A percentile compares a stretch with the other conserved stretches of the same genome.
Evolutionary conservation across 495 filamentous ascomycete genomes (phyloP).

Genomic region (Chaetomidium leptoderma): DNA sequence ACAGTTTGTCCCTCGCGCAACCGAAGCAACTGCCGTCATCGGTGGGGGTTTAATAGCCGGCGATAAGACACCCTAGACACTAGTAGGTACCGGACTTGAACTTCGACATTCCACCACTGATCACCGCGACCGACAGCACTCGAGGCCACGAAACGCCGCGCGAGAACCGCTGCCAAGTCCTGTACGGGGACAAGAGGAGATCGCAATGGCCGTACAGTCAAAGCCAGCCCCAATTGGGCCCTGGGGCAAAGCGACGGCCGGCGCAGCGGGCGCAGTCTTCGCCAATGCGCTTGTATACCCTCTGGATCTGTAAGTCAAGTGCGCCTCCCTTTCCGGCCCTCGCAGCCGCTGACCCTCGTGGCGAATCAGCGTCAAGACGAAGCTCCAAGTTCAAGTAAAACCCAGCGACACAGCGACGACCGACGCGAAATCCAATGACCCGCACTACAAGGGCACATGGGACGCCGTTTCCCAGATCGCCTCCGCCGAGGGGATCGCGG

Average conservation of each 20-base stretch:
- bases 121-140: not conserved
- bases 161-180: not conserved
- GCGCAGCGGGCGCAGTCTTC: slow-evolving; percentile 87
- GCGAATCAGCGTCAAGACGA: slow-evolving; percentile 77
- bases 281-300: slow-evolving; percentile 97
- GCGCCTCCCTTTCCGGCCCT: not conserved
- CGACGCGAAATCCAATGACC: slow-evolving; percentile 40
- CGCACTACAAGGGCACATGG: slow-evolving; percentile 78
- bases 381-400: slow-evolving; percentile 94
- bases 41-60: slow-evolving; percentile 14
- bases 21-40: slow-evolving; percentile 21
- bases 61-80: not conserved
- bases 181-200: not conserved
- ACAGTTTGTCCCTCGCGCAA: not conserved
- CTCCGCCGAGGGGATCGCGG: slow-evolving; percentile 71
- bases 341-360: slow-evolving; percentile 15
- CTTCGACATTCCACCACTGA: not conserved
- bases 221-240: slow-evolving; percentile 76
- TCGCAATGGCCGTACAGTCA: slow-evolving; percentile 70
- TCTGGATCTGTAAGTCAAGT: slow-evolving; percentile 76
- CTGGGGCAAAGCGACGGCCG: slow-evolving; percentile 90
- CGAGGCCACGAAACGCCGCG: not conserved
- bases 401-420: slow-evolving; percentile 37
- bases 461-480: slow-evolving; percentile 86
- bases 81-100: too few relatives aligned